phyloP scores from a whole-genome alignment of 352 stramenopile genomes.

The Globisporangium splendens region DNA sequence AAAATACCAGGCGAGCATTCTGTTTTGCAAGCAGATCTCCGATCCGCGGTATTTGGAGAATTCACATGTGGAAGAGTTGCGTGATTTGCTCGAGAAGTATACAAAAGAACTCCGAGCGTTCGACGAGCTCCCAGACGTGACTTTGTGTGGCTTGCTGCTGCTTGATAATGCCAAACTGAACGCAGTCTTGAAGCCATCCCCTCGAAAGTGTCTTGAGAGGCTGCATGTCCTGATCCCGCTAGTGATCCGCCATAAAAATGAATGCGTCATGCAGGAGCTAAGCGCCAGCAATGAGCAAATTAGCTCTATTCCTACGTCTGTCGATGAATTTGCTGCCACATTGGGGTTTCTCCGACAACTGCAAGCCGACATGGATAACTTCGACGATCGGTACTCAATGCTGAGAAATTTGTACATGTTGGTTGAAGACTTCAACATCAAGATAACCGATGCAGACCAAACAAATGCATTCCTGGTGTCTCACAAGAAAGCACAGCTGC shows the following conservation, averaged over 20 bases:
- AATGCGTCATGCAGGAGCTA: slow-evolving; percentile 49
- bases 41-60: slow-evolving; percentile 22
- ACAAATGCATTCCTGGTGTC: slow-evolving; percentile 74
- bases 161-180: slow-evolving; percentile 62
- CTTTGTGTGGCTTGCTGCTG: slow-evolving; percentile 49
- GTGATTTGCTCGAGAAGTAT: slow-evolving; percentile 61
- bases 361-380: slow-evolving; percentile 34
- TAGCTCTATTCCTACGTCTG: slow-evolving; percentile 59
- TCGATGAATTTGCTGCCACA: slow-evolving; percentile 68
- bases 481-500: slow-evolving; percentile 69
- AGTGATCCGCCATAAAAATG: slow-evolving; percentile 59
- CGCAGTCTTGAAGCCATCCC: slow-evolving; percentile 57
- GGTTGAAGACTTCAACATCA: slow-evolving; percentile 67
- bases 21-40: slow-evolving; percentile 41
- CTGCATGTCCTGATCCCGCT: slow-evolving; percentile 56
- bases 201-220: slow-evolving; percentile 50
- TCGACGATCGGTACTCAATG: slow-evolving; percentile 56
- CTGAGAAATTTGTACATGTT: slow-evolving; percentile 58
- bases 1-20: slow-evolving; percentile 71
- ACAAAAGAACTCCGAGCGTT: slow-evolving; percentile 49
- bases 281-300: slow-evolving; percentile 61
- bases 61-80: slow-evolving; percentile 55
- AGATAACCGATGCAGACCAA: slow-evolving; percentile 62
- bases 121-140: slow-evolving; percentile 41
- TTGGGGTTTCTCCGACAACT: slow-evolving; percentile 55